phyloP scores from a whole-genome alignment of 345 rosid species.

The Hibiscus trionum region DNA sequence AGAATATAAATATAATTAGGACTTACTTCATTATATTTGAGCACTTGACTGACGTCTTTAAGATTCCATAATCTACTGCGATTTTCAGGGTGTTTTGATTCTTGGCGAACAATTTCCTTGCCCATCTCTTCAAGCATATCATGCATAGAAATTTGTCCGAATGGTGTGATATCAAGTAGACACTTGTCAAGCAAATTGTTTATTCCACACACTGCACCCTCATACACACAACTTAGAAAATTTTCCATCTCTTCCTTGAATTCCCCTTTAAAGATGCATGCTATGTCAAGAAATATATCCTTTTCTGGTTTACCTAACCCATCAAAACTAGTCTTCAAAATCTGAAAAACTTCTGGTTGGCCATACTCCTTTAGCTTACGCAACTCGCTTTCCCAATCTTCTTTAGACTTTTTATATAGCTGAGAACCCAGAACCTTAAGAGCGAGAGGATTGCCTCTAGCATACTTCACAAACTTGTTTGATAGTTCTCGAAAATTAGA shows the following conservation, averaged over 20 bases:
- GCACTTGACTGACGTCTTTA: neutral
- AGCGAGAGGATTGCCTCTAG: neutral
- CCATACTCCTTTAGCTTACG: neutral
- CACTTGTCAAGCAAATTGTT: neutral
- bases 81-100: neutral
- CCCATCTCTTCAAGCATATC: neutral
- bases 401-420: neutral
- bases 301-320: neutral
- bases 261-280: neutral
- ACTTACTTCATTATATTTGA: slow-evolving; percentile 16
- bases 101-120: slow-evolving; percentile 4
- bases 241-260: too few relatives aligned
- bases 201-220: neutral
- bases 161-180: too few relatives aligned
- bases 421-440: neutral
- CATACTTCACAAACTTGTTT: neutral
- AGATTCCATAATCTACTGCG: neutral
- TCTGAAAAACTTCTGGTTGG: neutral
- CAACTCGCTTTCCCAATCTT: neutral
- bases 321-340: neutral
- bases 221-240: neutral
- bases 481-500: neutral
- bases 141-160: neutral
- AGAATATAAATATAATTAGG: too few relatives aligned
- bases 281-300: neutral